Evolutionary conservation across 2,329 filamentous ascomycete species (phyloP), one percentile per base, ranked within the genome.

Genomic region (Fusarium sp.): DNA sequence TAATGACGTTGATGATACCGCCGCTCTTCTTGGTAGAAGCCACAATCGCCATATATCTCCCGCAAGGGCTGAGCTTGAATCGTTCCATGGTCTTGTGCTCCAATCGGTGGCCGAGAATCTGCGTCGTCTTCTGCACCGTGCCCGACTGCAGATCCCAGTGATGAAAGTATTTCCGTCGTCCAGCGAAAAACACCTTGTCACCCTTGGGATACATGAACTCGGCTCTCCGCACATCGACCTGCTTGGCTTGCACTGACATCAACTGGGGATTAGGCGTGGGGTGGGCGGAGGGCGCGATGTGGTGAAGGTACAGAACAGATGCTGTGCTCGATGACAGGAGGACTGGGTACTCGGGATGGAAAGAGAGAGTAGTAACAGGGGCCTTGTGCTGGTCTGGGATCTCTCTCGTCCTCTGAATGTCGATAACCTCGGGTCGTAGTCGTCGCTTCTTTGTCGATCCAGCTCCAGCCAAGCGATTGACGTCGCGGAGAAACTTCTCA

Each of bases 41-140:
- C 18, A 94, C 88, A 6, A 99, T 84, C 13, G 93, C 96, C 87
- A 99, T 92, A 83, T 95, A 95, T 56, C 91, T 89, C 2, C 96
- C 96, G 79, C 94, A 94, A 0, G 96, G 95, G 54, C 94, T 97
- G 29, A 97, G 85, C 77, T 93, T 93, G 87, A 99, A 97, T 34
- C 88, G 88, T 82, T 98, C 96, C 94, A 98, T 98, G 45, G 90
- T 93, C 77, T 92, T 93, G 82, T 98, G 95, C 82, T 97, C 94
- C 64, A 93, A 89, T 74, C 92, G 87, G 76, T 95, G 92, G 72
- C 95, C 90, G 79, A 93, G 89, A 68, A 96, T 85, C 80, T 93
- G 88, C 76, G 90, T 91, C 52, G 97, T 89, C 83, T 97, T 98
- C 78, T 96, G 93, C 58, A 99, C 91, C 14, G 88, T 86, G 50